Evolutionary conservation across 495 filamentous ascomycete species (phyloP).

Genomic region (Talaromyces ruber): DNA sequence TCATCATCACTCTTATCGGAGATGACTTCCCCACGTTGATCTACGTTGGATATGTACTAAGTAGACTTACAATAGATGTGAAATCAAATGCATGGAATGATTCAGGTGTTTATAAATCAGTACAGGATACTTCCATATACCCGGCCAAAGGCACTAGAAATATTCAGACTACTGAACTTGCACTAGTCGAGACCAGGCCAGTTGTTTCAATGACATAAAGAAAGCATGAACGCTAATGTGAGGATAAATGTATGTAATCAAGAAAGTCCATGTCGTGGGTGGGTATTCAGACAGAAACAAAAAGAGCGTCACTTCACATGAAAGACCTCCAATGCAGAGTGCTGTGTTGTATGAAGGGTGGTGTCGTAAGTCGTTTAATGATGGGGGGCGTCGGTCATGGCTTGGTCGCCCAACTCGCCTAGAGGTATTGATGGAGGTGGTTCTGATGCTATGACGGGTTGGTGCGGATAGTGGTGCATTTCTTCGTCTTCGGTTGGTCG

Average conservation of each 20-base stretch:
- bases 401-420: constrained; percentile 24
- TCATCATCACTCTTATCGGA: not conserved
- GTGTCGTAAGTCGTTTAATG: not conserved
- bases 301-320: not conserved
- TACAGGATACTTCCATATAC: not conserved
- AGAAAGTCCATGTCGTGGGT: constrained; percentile 14
- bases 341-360: not conserved
- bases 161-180: not conserved
- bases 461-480: constrained; percentile 4
- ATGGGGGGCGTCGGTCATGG: constrained; percentile 30
- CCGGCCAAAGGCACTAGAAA: not conserved
- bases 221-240: constrained; percentile 8
- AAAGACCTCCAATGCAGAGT: not conserved
- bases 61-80: not conserved
- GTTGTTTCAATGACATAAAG: constrained; percentile 5
- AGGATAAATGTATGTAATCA: constrained; percentile 6
- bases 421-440: constrained; percentile 22
- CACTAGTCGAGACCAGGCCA: not conserved
- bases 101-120: not conserved
- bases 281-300: not conserved
- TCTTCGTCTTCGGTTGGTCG: constrained; percentile 9
- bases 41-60: no score
- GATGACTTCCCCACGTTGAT: not conserved
- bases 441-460: constrained; percentile 18
- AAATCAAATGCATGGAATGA: not conserved